These are phyloP conservation scores for Ophidiomyces ophidiicola DNA, from an alignment of 2,329 filamentous ascomycete species.

Conservation along the genomic window DNA sequence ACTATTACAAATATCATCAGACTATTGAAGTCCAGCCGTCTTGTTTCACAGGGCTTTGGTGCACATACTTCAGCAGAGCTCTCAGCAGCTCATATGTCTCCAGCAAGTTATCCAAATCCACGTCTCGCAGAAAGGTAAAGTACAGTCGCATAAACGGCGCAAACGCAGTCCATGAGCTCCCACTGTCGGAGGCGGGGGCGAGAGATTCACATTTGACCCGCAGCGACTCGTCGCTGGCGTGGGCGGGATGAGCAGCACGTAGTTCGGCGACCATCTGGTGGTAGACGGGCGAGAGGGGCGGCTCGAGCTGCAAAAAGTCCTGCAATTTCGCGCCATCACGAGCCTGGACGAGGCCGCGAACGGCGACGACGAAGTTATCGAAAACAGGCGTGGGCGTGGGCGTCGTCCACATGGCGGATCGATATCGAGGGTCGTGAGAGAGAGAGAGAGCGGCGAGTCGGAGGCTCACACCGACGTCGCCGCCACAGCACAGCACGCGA, in stretches of 20 bases:
- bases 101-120: conserved; percentile 62
- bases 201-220: conserved; percentile 46
- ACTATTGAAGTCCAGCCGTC: not conserved
- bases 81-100: conserved; percentile 64
- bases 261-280: conserved; percentile 56
- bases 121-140: conserved; percentile 66
- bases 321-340: conserved; percentile 55
- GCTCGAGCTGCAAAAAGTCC: conserved; percentile 63
- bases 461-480: too few relatives aligned
- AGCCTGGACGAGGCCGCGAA: conserved; percentile 49
- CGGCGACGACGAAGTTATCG: conserved; percentile 54
- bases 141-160: conserved; percentile 70
- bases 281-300: conserved; percentile 56
- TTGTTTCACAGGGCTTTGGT: not conserved
- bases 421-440: too few relatives aligned
- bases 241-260: conserved; percentile 43
- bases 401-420: conserved; percentile 13
- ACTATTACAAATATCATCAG: conserved; percentile 34
- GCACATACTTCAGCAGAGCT: conserved; percentile 62
- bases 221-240: conserved; percentile 38
- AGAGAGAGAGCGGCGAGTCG: too few relatives aligned
- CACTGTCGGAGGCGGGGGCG: conserved; percentile 52
- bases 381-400: conserved; percentile 47
- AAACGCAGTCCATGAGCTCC: conserved; percentile 64
- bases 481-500: too few relatives aligned